Percentiles rank a stretch among this genome's conserved stretches.
These are phyloP conservation scores for Pseudonitzschia pungens DNA, from an alignment of 108 stramenopile genomes.

Conservation along the genomic window DNA sequence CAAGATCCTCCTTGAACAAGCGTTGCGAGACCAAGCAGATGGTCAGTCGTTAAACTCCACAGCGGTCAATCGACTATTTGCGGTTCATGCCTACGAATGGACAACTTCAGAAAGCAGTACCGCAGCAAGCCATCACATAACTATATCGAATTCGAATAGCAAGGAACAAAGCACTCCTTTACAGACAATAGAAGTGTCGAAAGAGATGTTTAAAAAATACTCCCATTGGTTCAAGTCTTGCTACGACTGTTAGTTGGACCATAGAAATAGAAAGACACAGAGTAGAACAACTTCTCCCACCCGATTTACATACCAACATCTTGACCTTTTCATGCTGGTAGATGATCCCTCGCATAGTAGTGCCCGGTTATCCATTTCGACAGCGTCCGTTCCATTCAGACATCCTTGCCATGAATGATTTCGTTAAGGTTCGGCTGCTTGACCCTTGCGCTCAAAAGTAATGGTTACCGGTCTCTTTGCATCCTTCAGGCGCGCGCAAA, in stretches of 20 bases:
- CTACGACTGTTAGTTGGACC: background rate
- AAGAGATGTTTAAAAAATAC: conserved; percentile 11
- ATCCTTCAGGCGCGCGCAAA: background rate
- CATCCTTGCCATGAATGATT: too few species aligned
- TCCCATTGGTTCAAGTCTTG: conserved; percentile 3
- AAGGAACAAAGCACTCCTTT: background rate
- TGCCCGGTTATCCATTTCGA: too few species aligned
- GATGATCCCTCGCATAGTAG: too few species aligned
- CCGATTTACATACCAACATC: too few species aligned
- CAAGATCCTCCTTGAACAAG: conserved; percentile 22
- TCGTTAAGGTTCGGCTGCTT: background rate
- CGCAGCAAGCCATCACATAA: background rate
- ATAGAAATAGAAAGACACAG: too few species aligned
- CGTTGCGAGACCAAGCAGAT: conserved; percentile 23
- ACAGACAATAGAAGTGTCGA: background rate
- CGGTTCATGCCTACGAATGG: conserved; percentile 37
- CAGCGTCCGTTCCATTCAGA: too few species aligned
- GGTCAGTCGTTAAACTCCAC: conserved; percentile 31
- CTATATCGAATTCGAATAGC: background rate
- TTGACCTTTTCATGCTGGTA: too few species aligned
- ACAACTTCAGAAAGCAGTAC: conserved; percentile 11
- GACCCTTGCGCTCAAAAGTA: background rate
- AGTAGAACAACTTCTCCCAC: too few species aligned
- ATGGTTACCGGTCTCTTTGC: background rate
- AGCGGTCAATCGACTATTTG: conserved; percentile 19